Base-by-base conservation (phyloP, 2,329 filamentous ascomycete species). In the Chalaropsis ovoidea region DNA sequence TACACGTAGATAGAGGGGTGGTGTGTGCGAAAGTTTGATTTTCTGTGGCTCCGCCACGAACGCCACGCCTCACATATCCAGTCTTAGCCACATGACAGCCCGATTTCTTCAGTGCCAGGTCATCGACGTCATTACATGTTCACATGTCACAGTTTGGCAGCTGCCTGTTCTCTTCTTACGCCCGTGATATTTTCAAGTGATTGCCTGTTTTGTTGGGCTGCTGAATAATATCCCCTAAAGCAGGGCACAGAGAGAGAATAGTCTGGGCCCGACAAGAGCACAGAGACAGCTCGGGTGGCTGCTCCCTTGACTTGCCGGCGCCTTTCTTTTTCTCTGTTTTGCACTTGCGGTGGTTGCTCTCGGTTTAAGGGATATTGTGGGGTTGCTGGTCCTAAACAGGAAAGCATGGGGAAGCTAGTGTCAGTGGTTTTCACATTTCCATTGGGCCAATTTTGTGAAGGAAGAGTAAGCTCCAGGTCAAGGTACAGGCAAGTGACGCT, bases 91-190 rank as follows among this genome's bases (percentile, higher is more conserved):
- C 54, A 31, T 39, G 27, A 19, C 31, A 58, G 15, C 6, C 54
- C 5, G 27, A 11, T n/a, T 35, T 15, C 17, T n/a, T 8, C 31
- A n/a, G 8, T 39, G 15, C 17, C 3, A 58, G 3, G 2, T 4
- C 11, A 39, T 39, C 43, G 8, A 39, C 54, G 27, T 58, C 27
- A 58, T 58, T 58, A 5, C 54, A 58, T 4, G 27, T 58, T 58
- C 54, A 58, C 54, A 58, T 58, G 54, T 58, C 27, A 58, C 54
- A 58, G 13, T 39, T 58, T 39, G 31, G 54, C 31, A 58, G n/a
- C 15, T n/a, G 31, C 11, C 47, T 52, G 3, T 15, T 24, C 22
- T 39, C 3, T 24, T 52, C 47, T 52, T 52, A 15, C 10, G 6
- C n/a, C 24, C 31, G 52, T 19, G 4, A 6, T 15, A 39, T 19